Evolutionary conservation across 1,139 yeast genomes (phyloP).

Genomic region (Yamadazyma epiphylla): DNA sequence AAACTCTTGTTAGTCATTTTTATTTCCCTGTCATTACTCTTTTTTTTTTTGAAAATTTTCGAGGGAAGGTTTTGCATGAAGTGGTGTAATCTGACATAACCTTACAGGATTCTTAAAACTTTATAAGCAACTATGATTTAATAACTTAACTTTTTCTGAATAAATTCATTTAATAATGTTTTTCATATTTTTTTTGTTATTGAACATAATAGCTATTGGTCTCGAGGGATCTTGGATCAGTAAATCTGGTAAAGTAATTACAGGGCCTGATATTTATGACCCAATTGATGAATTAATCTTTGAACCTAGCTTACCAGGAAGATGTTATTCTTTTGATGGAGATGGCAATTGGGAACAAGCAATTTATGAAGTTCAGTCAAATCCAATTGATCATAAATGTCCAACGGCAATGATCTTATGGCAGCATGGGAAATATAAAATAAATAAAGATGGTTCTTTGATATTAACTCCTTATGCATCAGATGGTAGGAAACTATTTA

Average conservation of each 20-base stretch:
- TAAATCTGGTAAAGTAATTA: conserved; percentile 22
- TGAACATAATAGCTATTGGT: conserved; percentile 5
- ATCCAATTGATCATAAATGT: conserved; percentile 23
- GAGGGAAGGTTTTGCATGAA: not conserved
- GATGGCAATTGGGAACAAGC: conserved; percentile 29
- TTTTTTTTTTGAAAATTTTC: not conserved
- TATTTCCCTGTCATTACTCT: no score
- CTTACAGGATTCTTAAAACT: conserved; percentile 1
- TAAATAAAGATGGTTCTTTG: conserved; percentile 14
- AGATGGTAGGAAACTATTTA: conserved; percentile 27
- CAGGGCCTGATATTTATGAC: conserved; percentile 26
- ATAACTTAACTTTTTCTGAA: not conserved
- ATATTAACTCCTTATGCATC: conserved; percentile 20
- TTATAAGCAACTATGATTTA: not conserved
- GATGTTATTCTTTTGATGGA: conserved; percentile 25
- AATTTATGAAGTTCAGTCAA: conserved; percentile 21
- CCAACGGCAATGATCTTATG: conserved; percentile 25
- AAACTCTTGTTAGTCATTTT: not conserved
- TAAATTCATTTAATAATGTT: not conserved
- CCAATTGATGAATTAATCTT: conserved; percentile 24
- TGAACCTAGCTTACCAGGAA: conserved; percentile 30
- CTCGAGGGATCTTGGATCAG: conserved; percentile 27
- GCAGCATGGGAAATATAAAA: conserved; percentile 26
- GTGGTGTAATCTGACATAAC: not conserved
- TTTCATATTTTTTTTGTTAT: conserved; percentile 4